Evolutionary conservation across 768 basidiomycete genomes (phyloP).

Genomic region (Tylopilus rubrobrunneus): DNA sequence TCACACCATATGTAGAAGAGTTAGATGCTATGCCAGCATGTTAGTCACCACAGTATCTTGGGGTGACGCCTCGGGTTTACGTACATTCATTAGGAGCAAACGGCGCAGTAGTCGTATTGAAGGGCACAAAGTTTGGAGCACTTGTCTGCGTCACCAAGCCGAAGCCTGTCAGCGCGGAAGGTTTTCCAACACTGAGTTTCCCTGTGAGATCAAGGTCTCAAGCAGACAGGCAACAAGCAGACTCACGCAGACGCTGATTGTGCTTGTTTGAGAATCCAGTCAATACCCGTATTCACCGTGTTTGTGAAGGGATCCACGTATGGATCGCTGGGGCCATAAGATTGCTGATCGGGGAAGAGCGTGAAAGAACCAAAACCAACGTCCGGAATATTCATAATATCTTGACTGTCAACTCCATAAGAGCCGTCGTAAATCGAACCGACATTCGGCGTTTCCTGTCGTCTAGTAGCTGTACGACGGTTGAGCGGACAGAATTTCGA

Average conservation of each 20-base stretch:
- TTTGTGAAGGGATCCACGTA: constrained; percentile 50
- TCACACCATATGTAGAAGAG: constrained; percentile 45
- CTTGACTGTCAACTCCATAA: constrained; percentile 64
- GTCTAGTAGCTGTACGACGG: constrained; percentile 39
- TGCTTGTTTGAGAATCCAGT: constrained; percentile 54
- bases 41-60: background rate
- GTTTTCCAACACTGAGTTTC: constrained; percentile 48
- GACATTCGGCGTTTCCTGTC: constrained; percentile 40
- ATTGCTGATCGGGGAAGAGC: constrained; percentile 65
- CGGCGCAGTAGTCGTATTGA: constrained; percentile 49
- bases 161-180: constrained; percentile 49
- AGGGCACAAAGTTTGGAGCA: constrained; percentile 54
- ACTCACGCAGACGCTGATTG: constrained; percentile 43
- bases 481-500: constrained; percentile 1
- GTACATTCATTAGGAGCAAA: constrained; percentile 34
- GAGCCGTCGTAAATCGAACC: constrained; percentile 59
- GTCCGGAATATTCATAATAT: constrained; percentile 52
- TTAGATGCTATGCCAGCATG: constrained; percentile 11
- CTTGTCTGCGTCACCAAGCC: constrained; percentile 61
- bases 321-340: constrained; percentile 48
- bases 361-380: constrained; percentile 61
- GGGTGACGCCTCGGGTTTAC: constrained; percentile 5
- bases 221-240: background rate
- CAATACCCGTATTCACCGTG: constrained; percentile 44
- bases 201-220: constrained; percentile 4